A percentile compares a stretch with the other conserved stretches of the same genome.
phyloP scores from a whole-genome alignment of 345 rosid species.

The Xanthoceras sorbifolium region DNA sequence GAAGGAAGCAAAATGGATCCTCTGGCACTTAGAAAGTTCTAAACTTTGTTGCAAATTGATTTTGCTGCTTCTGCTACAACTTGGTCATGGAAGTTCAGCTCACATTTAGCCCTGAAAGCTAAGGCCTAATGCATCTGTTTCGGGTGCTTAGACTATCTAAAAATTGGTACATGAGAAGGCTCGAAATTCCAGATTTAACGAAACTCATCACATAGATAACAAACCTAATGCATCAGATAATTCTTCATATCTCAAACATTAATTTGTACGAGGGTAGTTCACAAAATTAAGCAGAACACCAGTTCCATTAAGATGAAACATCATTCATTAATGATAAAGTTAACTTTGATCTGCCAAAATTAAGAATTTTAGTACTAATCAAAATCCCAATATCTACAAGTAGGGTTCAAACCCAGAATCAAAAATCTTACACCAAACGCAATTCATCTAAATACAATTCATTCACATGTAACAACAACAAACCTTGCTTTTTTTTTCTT shows the following conservation, averaged over 20 bases:
- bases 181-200: not conserved
- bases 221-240: not conserved
- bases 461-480: conserved; percentile 14
- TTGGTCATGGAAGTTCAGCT: not conserved
- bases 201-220: not conserved
- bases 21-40: not conserved
- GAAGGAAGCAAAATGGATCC: not conserved
- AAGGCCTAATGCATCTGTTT: not conserved
- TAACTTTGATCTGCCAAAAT: conserved; percentile 11
- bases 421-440: conserved; percentile 5
- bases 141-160: not conserved
- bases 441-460: conserved; percentile 21
- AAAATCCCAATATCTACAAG: conserved; percentile 28
- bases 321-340: not conserved
- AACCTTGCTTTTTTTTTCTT: conserved; percentile 5
- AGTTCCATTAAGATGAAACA: not conserved
- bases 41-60: not conserved
- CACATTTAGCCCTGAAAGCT: not conserved
- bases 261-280: not conserved
- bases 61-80: not conserved
- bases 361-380: conserved; percentile 19
- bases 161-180: not conserved
- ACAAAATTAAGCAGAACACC: not conserved
- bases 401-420: conserved; percentile 4
- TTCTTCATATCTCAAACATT: not conserved